These are phyloP conservation scores for Amphicarpaea edgeworthii DNA, from an alignment of 306 rosid genomes.

Conservation along the genomic window DNA sequence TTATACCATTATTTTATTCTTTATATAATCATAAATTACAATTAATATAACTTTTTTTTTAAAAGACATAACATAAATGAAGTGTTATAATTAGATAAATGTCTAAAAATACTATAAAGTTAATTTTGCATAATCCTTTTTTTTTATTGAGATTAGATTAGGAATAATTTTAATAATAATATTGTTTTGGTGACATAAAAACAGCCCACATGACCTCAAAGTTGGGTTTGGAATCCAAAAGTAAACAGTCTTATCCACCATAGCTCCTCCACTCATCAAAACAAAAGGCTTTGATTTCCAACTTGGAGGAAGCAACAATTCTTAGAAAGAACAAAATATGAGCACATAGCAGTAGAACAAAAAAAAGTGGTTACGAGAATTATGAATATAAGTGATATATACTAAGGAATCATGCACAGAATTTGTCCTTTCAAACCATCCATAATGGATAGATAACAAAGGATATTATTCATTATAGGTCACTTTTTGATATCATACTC, in stretches of 20 bases:
- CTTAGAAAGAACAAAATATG: slow-evolving; percentile 9
- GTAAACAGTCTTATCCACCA: slow-evolving; percentile 35
- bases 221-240: slow-evolving; percentile 36
- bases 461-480: not conserved
- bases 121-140: too few species aligned
- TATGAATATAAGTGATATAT: slow-evolving; percentile 10
- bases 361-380: slow-evolving; percentile 12
- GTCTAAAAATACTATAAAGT: too few species aligned
- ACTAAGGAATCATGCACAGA: slow-evolving; percentile 24
- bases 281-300: slow-evolving; percentile 31
- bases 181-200: slow-evolving; percentile 9
- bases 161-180: slow-evolving; percentile 21
- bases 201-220: slow-evolving; percentile 30
- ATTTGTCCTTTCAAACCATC: slow-evolving; percentile 42
- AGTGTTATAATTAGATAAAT: too few species aligned
- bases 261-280: slow-evolving; percentile 14
- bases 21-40: too few species aligned
- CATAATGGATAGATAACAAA: slow-evolving; percentile 8
- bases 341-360: slow-evolving; percentile 21
- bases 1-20: too few species aligned
- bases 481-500: not conserved
- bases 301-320: slow-evolving; percentile 34
- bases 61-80: too few species aligned
- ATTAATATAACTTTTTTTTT: too few species aligned
- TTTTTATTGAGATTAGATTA: slow-evolving; percentile 5